phyloP scores from a whole-genome alignment of 768 basidiomycete species.

The Russula sp. region DNA sequence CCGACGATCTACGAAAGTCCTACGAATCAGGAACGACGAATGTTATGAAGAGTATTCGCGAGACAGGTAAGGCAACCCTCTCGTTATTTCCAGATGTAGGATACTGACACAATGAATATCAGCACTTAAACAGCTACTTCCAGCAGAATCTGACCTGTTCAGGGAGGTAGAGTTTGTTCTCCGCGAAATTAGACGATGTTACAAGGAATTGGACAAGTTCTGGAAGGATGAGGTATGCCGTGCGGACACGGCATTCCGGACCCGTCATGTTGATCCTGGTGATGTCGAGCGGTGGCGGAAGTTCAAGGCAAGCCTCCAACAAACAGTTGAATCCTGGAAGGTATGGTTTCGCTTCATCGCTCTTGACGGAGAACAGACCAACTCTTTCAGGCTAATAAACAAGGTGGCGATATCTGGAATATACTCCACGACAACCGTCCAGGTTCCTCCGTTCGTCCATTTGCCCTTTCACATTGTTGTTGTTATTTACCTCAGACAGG shows the following conservation, averaged over 20 bases:
- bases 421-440: too few species aligned
- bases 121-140: neutral
- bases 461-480: neutral
- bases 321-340: constrained; percentile 3
- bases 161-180: neutral
- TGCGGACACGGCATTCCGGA: neutral
- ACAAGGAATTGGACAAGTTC: constrained; percentile 6
- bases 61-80: neutral
- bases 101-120: neutral
- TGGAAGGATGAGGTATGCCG: neutral
- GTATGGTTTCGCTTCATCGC: neutral
- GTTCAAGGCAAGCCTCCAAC: neutral
- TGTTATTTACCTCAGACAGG: neutral
- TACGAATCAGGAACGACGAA: neutral
- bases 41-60: neutral
- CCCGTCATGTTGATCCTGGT: neutral
- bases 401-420: neutral
- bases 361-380: neutral
- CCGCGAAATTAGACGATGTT: neutral
- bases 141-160: neutral
- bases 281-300: constrained; percentile 1
- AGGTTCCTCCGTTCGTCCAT: neutral
- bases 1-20: neutral
- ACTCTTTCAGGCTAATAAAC: neutral
- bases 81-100: neutral